Conservation (phyloP, 805 yeast species). For the Cephaloascus fragrans region DNA sequence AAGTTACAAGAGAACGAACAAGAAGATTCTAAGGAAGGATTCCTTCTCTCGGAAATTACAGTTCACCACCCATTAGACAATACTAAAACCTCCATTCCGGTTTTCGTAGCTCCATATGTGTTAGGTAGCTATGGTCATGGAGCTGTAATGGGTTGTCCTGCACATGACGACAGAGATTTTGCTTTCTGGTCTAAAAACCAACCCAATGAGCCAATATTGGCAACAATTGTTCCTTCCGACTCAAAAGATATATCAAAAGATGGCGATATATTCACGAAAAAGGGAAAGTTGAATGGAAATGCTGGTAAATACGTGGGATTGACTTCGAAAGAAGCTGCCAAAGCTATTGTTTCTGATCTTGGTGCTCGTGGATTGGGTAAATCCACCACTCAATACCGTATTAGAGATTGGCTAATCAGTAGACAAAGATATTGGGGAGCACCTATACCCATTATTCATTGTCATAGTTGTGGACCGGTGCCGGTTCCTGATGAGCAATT, state of each 20-base stretch:
- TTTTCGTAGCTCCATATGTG: slow-evolving; percentile 88
- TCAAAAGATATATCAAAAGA: slow-evolving; percentile 5
- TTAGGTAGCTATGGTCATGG: slow-evolving; percentile 78
- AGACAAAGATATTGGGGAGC: slow-evolving; percentile 98
- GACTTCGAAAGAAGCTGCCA: slow-evolving; percentile 39
- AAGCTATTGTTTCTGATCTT: slow-evolving; percentile 33
- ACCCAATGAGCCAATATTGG: slow-evolving; percentile 29
- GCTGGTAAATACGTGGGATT: slow-evolving; percentile 45
- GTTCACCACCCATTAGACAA: slow-evolving; percentile 53
- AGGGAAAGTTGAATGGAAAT: slow-evolving; percentile 40
- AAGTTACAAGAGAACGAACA: slow-evolving; percentile 20
- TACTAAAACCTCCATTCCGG: slow-evolving; percentile 40
- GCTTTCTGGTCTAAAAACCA: slow-evolving; percentile 68
- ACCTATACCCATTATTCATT: slow-evolving; percentile 91
- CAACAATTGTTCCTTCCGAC: slow-evolving; percentile 35
- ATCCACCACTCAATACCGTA: slow-evolving; percentile 41
- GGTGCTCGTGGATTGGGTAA: slow-evolving; percentile 30
- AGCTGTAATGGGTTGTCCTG: slow-evolving; percentile 98
- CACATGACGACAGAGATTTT: slow-evolving; percentile 78
- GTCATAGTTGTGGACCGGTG: slow-evolving; percentile 77
- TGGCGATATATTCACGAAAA: slow-evolving; percentile 23
- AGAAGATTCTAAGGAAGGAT: slow-evolving; percentile 54
- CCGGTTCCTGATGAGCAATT: slow-evolving; percentile 84
- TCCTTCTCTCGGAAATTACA: slow-evolving; percentile 27
- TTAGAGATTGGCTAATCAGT: slow-evolving; percentile 91